Evolutionary conservation across 345 rosid genomes (phyloP).

Genomic region (Brassica rapa): DNA sequence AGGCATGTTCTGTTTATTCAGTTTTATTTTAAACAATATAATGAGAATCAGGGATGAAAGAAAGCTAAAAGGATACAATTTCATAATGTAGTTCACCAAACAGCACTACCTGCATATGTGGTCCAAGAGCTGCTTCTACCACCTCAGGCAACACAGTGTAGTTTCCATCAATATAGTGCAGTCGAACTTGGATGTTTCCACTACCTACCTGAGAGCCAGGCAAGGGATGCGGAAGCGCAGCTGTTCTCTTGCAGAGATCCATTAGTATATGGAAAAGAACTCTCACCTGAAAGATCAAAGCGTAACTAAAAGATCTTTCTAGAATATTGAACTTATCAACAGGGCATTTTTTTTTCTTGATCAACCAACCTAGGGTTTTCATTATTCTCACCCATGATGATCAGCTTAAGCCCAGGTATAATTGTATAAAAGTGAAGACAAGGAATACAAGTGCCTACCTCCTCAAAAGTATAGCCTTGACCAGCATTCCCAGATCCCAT

Average conservation of each 20-base stretch:
- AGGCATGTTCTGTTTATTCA: slow-evolving; percentile 83
- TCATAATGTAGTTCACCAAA: neutral
- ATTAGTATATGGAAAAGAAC: slow-evolving; percentile 95
- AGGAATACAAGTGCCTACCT: slow-evolving; percentile 51
- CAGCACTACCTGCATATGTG: slow-evolving; percentile 90
- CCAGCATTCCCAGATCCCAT: slow-evolving; percentile 97
- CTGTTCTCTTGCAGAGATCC: slow-evolving; percentile 95
- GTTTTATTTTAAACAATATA: neutral
- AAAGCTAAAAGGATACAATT: neutral
- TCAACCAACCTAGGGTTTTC: slow-evolving; percentile 11
- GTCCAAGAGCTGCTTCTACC: slow-evolving; percentile 98
- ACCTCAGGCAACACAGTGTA: slow-evolving; percentile 98
- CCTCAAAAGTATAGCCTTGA: slow-evolving; percentile 98
- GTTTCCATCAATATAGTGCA: slow-evolving; percentile 96
- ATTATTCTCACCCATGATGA: slow-evolving; percentile 23
- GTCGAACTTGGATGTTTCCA: slow-evolving; percentile 85
- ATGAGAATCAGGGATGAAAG: slow-evolving; percentile 22
- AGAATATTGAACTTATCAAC: slow-evolving; percentile 8
- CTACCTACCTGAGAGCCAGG: slow-evolving; percentile 96
- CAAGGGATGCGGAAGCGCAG: slow-evolving; percentile 68
- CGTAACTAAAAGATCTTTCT: neutral
- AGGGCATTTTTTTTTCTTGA: slow-evolving; percentile 8
- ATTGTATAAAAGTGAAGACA: slow-evolving; percentile 5
- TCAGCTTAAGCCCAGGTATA: slow-evolving; percentile 14
- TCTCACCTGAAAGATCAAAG: slow-evolving; percentile 65